Conservation (phyloP, 805 yeast species). For the Crinitomyces ghanaensis region DNA sequence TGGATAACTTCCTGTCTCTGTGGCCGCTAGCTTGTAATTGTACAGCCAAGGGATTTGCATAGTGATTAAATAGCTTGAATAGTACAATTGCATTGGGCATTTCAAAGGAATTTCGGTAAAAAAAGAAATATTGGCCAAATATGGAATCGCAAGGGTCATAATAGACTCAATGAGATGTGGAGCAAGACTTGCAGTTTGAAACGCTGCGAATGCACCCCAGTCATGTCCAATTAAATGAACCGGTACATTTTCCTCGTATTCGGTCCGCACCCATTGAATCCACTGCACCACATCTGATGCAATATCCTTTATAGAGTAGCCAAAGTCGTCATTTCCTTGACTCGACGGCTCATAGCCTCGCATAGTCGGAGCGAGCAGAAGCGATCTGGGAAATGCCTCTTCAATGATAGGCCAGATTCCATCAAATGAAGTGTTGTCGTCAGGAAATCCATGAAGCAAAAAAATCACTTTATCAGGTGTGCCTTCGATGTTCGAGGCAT, state of each 20-base stretch:
- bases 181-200: slow-evolving; percentile 11
- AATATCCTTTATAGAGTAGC: slow-evolving; percentile 9
- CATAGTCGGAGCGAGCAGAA: slow-evolving; percentile 18
- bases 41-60: slow-evolving; percentile 18
- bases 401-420: slow-evolving; percentile 11
- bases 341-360: slow-evolving; percentile 21
- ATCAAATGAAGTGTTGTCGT: slow-evolving; percentile 15
- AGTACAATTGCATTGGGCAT: slow-evolving; percentile 17
- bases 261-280: slow-evolving; percentile 11
- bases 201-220: slow-evolving; percentile 21
- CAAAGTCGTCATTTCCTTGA: slow-evolving; percentile 4
- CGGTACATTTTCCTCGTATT: slow-evolving; percentile 6
- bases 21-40: slow-evolving; percentile 9
- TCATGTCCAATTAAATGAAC: slow-evolving; percentile 22
- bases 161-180: slow-evolving; percentile 15
- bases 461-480: slow-evolving; percentile 9
- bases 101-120: slow-evolving; percentile 3
- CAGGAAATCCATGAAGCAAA: slow-evolving; percentile 22
- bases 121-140: slow-evolving; percentile 10
- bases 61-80: slow-evolving; percentile 19
- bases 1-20: slow-evolving; percentile 4
- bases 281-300: slow-evolving; percentile 14
- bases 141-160: slow-evolving; percentile 19
- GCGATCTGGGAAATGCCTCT: slow-evolving; percentile 3
- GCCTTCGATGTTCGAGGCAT: too few species aligned